These are phyloP conservation scores for Mycena metata DNA, from an alignment of 768 basidiomycete species.

Conservation along the genomic window DNA sequence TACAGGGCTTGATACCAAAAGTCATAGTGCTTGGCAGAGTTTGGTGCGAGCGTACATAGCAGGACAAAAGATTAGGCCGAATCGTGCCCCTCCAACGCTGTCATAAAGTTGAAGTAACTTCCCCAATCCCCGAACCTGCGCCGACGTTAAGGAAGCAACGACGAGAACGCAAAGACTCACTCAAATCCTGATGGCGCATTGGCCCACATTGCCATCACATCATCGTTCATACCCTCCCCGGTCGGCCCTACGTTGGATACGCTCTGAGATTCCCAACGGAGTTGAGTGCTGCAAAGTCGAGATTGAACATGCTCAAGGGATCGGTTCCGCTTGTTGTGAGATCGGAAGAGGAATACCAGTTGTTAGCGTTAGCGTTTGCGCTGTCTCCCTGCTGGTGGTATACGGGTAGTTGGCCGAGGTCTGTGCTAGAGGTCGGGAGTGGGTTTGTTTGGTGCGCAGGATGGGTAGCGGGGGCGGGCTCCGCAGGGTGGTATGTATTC, in stretches of 20 bases:
- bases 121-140: conserved; percentile 25
- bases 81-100: no score
- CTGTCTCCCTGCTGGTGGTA: conserved; percentile 18
- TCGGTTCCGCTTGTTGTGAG: not conserved
- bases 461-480: not conserved
- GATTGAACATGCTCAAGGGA: not conserved
- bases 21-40: no score
- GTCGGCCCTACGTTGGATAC: not conserved
- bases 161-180: conserved; percentile 3
- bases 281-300: not conserved
- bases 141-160: not conserved
- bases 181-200: conserved; percentile 30
- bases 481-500: not conserved
- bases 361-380: not conserved
- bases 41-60: no score
- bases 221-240: not conserved
- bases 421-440: conserved; percentile 28
- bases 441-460: no score
- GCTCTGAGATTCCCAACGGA: not conserved
- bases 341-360: conserved; percentile 28
- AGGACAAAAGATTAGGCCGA: no score
- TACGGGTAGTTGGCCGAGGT: conserved; percentile 24
- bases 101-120: conserved; percentile 26
- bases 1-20: no score
- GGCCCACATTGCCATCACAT: conserved; percentile 28